Percentiles rank a stretch among this genome's conserved stretches.
phyloP scores from a whole-genome alignment of 345 rosid species.

The Hevea brasiliensis region DNA sequence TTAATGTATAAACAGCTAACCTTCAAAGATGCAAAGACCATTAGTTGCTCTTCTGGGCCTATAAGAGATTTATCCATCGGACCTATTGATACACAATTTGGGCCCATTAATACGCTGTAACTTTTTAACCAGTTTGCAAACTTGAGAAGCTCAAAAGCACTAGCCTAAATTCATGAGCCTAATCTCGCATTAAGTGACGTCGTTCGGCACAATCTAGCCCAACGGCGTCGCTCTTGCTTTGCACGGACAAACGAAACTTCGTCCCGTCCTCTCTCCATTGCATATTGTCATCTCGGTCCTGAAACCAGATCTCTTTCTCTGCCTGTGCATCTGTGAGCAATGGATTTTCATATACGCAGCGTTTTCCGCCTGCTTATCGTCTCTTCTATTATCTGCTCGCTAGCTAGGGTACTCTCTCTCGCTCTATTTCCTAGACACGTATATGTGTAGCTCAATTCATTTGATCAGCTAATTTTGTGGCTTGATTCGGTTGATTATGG shows the following conservation, averaged over 20 bases:
- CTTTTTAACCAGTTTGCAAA: neutral
- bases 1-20: too few relatives aligned
- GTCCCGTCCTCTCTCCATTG: neutral
- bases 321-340: slow-evolving; percentile 8
- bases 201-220: neutral
- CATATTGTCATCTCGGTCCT: neutral
- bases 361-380: slow-evolving; percentile 46
- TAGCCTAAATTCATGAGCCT: neutral
- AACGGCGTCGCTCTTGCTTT: neutral
- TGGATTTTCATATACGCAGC: slow-evolving; percentile 37
- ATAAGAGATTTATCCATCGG: neutral
- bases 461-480: slow-evolving; percentile 32
- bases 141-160: neutral
- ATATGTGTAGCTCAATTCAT: neutral
- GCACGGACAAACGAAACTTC: neutral
- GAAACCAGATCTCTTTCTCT: slow-evolving; percentile 18
- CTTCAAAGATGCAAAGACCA: too few relatives aligned
- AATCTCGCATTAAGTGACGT: neutral
- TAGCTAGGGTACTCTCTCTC: slow-evolving; percentile 38
- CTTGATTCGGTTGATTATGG: slow-evolving; percentile 27
- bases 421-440: neutral
- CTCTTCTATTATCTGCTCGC: slow-evolving; percentile 42
- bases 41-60: too few relatives aligned
- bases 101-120: neutral
- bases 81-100: neutral